Base-by-base conservation (phyloP, 2,329 filamentous ascomycete species). In the Bipolaris oryzae region DNA sequence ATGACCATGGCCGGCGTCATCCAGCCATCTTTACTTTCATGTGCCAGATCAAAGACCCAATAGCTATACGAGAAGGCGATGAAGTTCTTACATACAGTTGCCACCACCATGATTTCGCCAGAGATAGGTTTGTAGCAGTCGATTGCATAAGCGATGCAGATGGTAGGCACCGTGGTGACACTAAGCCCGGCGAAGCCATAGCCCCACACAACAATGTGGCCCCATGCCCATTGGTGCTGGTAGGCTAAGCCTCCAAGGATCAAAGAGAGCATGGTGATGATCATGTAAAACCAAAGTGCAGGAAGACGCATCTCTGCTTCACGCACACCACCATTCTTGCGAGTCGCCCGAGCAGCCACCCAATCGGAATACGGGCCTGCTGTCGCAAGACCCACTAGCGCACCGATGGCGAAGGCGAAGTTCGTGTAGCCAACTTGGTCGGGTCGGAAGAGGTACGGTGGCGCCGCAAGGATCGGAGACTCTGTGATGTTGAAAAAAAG, bases 241-340 rank as follows among this genome's bases (percentile, higher is more conserved):
- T 83, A 83, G 25, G 79, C 81, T 10, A 82, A 62, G 0, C 78
- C 79, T 25, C 81, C 83, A 3, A 83, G 71, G 9, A 80, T 74
- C 53, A 79, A 75, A 1, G 79, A 81, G 23, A 84, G 68, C 23
- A 82, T 73, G 3, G 82, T 80, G 13, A 83, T 79, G 25, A 85
- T 69, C 63, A 83, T 70, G 61, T 82, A 84, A 0, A 83, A 81
- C 54, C 64, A 64, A 10, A 74, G 48, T 0, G 70, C 70, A 0
- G 80, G 79, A 47, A 86, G 65, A 21, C 84, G 76, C 83, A 86
- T 85, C 64, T 86, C 84, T 0, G 84, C 80, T 70, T 87, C 84
- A 47, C 84, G 76, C 44, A 86, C 79, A 1, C 84, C 84, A 0
- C 76, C 69, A 58, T 87, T 87, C 62, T 77, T 78, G 47, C 73